Percentiles rank a stretch among this genome's conserved stretches.
phyloP scores from a whole-genome alignment of 2,329 filamentous ascomycete species.

The Arthrobotrys musiformis region DNA sequence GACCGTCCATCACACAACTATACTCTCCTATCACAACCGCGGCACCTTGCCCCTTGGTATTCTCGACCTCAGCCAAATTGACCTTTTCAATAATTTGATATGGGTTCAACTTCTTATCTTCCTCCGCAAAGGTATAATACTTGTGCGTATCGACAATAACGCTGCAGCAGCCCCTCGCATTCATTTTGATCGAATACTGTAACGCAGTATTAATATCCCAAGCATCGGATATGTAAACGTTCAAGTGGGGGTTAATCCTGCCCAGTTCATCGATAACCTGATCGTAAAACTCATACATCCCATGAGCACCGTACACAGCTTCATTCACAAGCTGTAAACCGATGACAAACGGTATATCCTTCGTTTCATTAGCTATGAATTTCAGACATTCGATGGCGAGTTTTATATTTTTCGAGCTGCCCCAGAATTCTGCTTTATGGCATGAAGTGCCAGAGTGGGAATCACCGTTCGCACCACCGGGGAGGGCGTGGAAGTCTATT shows the following conservation, averaged over 20 bases:
- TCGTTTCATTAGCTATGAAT: constrained; percentile 67
- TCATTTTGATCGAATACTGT: constrained; percentile 64
- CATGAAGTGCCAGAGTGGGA: constrained; percentile 70
- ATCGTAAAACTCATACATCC: constrained; percentile 71
- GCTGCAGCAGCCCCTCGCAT: constrained; percentile 64
- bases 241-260: constrained; percentile 66
- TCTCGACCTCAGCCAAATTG: constrained; percentile 57
- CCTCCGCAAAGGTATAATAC: constrained; percentile 70
- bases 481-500: constrained; percentile 71
- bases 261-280: constrained; percentile 65
- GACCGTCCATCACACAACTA: constrained; percentile 68
- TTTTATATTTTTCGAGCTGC: constrained; percentile 63
- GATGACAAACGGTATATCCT: constrained; percentile 65
- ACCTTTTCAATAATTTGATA: constrained; percentile 68
- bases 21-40: constrained; percentile 70
- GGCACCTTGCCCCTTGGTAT: constrained; percentile 60
- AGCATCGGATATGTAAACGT: constrained; percentile 70
- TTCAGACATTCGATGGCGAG: constrained; percentile 66
- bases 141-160: constrained; percentile 71
- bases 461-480: constrained; percentile 69
- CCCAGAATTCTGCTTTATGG: constrained; percentile 68
- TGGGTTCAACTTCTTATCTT: constrained; percentile 67
- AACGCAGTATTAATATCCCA: constrained; percentile 67
- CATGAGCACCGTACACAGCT: constrained; percentile 66
- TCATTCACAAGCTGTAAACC: constrained; percentile 72